Base-by-base conservation (phyloP, 83 land plant species). In the Picea engelmannii region DNA sequence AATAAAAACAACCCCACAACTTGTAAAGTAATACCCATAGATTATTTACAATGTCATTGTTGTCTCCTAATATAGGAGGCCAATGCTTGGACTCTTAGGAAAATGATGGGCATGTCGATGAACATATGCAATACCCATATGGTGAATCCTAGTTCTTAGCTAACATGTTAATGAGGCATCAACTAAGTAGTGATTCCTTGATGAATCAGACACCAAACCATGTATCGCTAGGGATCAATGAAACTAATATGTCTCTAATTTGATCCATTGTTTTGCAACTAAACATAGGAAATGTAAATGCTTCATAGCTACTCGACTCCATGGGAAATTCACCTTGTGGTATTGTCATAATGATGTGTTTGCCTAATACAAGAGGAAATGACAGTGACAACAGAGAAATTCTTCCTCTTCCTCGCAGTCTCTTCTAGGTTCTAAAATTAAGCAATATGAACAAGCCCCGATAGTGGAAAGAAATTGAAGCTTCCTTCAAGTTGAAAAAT, bases 81-180 rank as follows among this genome's bases (percentile, higher is more conserved):
- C 31, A 27, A 27, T 27, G 40, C 55, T 24, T 38, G 15, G 9
- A n/a, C 24, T 62, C 66, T 13, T 18, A 63, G 59, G 67, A 63
- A 18, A 42, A 25, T 66, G 23, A 80, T 44, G 85, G 66, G 66
- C 82, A 77, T 15, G 24, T 64, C 24, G 35, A 35, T 42, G 27
- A 64, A 27, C 62, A 70, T 71, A 80, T 81, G 25, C 62, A 38
- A 10, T 52, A 40, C 40, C 16, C 80, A 3, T 86, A 27, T 76
- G 93, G 84, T 66, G 87, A 89, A 65, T 80, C 88, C 60, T 47
- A 70, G 15, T 24, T 83, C 12, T 78, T 87, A 4, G 89, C 89
- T 4, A 70, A 82, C 63, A 76, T 84, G 78, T 82, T 87, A 35
- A 61, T 85, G 0, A 84, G 85, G 84, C 86, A 85, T 42, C 90